phyloP scores from a whole-genome alignment of 176 grass and related monocot genomes.

The Puya raimondii region DNA sequence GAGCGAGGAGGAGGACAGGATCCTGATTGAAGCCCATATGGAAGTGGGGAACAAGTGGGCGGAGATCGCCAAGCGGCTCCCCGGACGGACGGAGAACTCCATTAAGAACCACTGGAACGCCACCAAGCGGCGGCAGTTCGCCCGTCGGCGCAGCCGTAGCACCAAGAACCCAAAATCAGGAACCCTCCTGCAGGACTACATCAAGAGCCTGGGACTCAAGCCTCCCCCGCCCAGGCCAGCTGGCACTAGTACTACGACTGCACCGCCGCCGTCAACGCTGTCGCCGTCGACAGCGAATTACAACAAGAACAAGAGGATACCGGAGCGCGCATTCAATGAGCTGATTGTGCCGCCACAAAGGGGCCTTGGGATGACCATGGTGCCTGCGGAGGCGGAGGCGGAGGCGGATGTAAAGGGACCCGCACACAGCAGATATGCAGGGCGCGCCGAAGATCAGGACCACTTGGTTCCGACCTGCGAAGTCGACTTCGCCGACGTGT shows the following conservation, averaged over 20 bases:
- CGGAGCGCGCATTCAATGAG: too few relatives aligned
- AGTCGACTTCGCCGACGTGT: not conserved
- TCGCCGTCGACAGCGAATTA: not conserved
- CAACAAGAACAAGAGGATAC: not conserved
- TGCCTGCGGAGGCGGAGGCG: too few relatives aligned
- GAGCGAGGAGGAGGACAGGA: conserved; percentile 26
- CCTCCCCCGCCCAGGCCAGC: not conserved
- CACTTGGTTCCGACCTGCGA: not conserved
- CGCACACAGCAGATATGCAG: too few relatives aligned
- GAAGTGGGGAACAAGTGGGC: conserved; percentile 21
- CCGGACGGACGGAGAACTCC: conserved; percentile 25
- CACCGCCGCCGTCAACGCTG: not conserved
- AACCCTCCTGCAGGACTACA: conserved; percentile 16
- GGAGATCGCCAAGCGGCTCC: conserved; percentile 18
- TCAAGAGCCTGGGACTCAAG: not conserved
- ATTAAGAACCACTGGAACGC: conserved; percentile 38
- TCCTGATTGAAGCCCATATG: conserved; percentile 13
- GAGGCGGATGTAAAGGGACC: too few relatives aligned
- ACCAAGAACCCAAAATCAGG: not conserved
- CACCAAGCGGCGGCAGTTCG: conserved; percentile 19
- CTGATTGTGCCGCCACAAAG: too few relatives aligned
- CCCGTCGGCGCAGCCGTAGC: not conserved
- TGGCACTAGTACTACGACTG: too few relatives aligned
- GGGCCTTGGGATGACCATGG: too few relatives aligned
- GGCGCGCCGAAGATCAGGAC: too few relatives aligned